Conservation (phyloP, 2,329 filamentous ascomycete genomes). For the Paracoccidioides lutzii region DNA sequence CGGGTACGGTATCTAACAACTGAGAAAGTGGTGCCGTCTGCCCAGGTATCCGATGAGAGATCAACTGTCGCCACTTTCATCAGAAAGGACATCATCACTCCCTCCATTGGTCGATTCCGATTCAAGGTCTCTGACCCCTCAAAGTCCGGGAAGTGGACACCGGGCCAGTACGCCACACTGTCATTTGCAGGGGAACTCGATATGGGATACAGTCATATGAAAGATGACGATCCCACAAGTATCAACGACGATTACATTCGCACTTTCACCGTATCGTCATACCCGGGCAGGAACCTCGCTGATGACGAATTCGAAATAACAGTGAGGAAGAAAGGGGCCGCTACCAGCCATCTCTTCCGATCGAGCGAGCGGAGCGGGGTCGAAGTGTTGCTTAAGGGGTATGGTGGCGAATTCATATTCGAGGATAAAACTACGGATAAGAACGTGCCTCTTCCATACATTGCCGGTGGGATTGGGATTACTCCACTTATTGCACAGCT, state of each 20-base stretch:
- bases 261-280: conserved; percentile 68
- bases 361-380: conserved; percentile 42
- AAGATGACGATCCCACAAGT: conserved; percentile 62
- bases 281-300: conserved; percentile 29
- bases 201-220: conserved; percentile 69
- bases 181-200: conserved; percentile 59
- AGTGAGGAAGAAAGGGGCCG: conserved; percentile 53
- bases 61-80: conserved; percentile 43
- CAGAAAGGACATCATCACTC: conserved; percentile 48
- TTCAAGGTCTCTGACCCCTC: conserved; percentile 37
- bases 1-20: conserved; percentile 49
- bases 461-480: conserved; percentile 71
- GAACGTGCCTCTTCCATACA: conserved; percentile 40
- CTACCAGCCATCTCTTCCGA: conserved; percentile 52
- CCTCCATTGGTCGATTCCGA: conserved; percentile 53
- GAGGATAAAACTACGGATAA: conserved; percentile 10
- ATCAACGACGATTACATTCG: conserved; percentile 75
- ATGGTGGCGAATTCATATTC: conserved; percentile 53
- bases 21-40: conserved; percentile 35
- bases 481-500: conserved; percentile 66
- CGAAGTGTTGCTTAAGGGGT: conserved; percentile 56
- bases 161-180: conserved; percentile 68
- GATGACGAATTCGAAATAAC: conserved; percentile 56
- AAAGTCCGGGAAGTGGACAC: conserved; percentile 39
- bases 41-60: conserved; percentile 7